phyloP scores from a whole-genome alignment of 495 filamentous ascomycete genomes.

The Podospora anserina region DNA sequence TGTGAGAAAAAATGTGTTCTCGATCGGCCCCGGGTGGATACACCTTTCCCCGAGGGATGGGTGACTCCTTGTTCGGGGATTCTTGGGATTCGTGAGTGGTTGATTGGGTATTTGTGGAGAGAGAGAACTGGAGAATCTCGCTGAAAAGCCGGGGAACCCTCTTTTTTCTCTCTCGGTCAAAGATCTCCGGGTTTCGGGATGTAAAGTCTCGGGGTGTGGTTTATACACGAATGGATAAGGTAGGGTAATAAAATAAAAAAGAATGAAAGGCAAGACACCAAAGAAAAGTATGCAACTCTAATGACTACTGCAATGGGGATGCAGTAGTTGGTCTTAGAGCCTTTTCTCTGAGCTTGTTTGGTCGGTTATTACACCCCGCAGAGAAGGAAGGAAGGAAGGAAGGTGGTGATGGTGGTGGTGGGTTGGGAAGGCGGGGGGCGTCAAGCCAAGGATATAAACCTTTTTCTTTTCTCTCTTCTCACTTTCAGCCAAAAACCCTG shows the following conservation, averaged over 20 bases:
- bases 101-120: background rate
- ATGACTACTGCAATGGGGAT: too few species aligned
- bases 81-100: background rate
- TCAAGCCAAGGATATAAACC: too few species aligned
- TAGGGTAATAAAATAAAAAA: background rate
- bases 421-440: too few species aligned
- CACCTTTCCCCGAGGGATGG: background rate
- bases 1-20: background rate
- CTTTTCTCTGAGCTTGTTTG: too few species aligned
- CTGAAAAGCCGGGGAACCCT: background rate
- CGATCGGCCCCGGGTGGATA: background rate
- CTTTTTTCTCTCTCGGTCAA: background rate
- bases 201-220: background rate
- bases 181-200: background rate
- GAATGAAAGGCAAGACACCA: background rate
- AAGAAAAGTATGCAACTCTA: too few species aligned
- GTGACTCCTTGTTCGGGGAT: constrained; percentile 4
- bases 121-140: background rate
- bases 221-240: background rate
- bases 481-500: background rate
- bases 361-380: too few species aligned
- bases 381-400: too few species aligned
- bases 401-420: too few species aligned
- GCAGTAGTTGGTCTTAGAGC: too few species aligned
- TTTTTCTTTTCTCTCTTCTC: background rate